Evolutionary conservation across 2,329 filamentous ascomycete species (phyloP).

Genomic region (Bipolaris sorokiniana): DNA sequence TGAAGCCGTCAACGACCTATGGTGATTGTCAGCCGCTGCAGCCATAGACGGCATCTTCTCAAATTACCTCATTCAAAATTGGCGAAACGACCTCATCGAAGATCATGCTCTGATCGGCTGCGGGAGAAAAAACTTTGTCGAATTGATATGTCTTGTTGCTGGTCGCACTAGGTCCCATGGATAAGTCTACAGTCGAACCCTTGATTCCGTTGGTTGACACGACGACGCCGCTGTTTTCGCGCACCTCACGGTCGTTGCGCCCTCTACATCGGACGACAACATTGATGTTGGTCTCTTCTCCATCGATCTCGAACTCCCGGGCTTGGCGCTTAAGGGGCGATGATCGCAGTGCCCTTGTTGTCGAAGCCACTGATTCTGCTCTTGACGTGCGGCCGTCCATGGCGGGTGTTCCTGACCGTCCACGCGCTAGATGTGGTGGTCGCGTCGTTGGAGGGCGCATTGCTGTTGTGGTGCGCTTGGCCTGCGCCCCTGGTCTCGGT

Average conservation of each 20-base stretch:
- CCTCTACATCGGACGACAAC: conserved; percentile 95
- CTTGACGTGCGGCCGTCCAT: conserved; percentile 68
- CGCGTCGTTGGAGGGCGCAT: conserved; percentile 63
- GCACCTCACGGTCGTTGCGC: conserved; percentile 88
- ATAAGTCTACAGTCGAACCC: conserved; percentile 81
- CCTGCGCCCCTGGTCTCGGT: conserved; percentile 58
- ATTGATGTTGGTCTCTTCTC: conserved; percentile 94
- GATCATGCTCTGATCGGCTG: conserved; percentile 90
- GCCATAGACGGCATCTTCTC: background rate
- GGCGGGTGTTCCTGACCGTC: conserved; percentile 57
- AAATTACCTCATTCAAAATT: conserved; percentile 81
- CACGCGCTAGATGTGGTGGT: conserved; percentile 56
- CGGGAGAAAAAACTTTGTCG: conserved; percentile 94
- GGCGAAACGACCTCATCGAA: conserved; percentile 96
- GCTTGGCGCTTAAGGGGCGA: conserved; percentile 80
- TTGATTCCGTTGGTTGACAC: conserved; percentile 87
- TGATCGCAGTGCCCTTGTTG: conserved; percentile 47
- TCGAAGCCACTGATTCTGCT: conserved; percentile 70
- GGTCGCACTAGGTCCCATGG: conserved; percentile 89
- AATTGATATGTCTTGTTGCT: conserved; percentile 98
- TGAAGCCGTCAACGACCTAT: conserved; percentile 91
- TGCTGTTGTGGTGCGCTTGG: conserved; percentile 55
- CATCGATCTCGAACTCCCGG: conserved; percentile 75
- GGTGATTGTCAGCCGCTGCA: conserved; percentile 11
- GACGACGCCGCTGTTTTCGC: conserved; percentile 93